Base-by-base conservation (phyloP, 1,284 basidiomycete species). In the Xanthoconium separans region DNA sequence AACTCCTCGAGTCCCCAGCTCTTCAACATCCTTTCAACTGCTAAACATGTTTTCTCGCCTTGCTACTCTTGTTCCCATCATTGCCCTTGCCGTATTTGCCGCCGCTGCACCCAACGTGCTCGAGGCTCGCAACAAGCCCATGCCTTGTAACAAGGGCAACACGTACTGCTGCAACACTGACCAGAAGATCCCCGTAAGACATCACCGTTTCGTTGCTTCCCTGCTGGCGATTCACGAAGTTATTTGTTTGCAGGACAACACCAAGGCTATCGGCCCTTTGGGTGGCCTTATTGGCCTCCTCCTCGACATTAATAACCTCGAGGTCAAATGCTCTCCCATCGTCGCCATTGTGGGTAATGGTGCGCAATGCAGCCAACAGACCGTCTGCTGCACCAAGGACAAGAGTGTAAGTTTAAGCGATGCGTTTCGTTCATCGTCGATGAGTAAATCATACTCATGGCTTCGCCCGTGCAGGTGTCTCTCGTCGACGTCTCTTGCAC, bases 41-140 rank as follows among this genome's bases (percentile, higher is more conserved):
- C 10, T 6, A 29, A 34, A 31, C 44, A 57, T 57, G 56, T 46
- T 49, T 47, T 29, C 36, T n/a, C 49, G 43, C 15, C 1, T 49
- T 5, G 18, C 10, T 4, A 11, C 31, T 3, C 29, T 56, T n/a
- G n/a, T 56, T 18, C 34, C 53, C 27, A 1, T 55, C 24, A 53
- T 31, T 41, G 42, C 53, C 6, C 47, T 56, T 16, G 39, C 15
- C 16, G 44, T 24, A 3, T 37, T 48, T 5, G 44, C 24, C 4
- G 8, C 29, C 0, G 46, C 50, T 12, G 22, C n/a, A 4, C 41
- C 50, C 1, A 31, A 16, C 16, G 36, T 9, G 13, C 13, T 34
- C 4, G n/a, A 27, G 12, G 29, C 31, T 24, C 39, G 48, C 12
- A 16, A n/a, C n/a, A n/a, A n/a, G n/a, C n/a, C 7, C 8, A 6